These are phyloP conservation scores for Dictyostelium purpureum DNA, from an alignment of 78 protist genomes.

Conservation along the genomic window DNA sequence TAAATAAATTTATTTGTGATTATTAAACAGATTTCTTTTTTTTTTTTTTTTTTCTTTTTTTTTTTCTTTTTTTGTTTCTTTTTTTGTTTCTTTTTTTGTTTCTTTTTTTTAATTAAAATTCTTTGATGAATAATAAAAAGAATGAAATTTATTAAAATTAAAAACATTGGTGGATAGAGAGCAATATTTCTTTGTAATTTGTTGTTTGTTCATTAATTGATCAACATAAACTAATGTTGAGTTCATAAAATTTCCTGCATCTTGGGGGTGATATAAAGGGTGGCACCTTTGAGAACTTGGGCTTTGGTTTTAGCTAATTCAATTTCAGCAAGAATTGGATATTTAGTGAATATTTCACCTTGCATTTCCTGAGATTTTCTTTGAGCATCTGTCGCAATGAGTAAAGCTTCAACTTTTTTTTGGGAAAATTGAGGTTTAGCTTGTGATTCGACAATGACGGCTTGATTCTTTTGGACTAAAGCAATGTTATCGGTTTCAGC, in stretches of 20 bases:
- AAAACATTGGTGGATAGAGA: too few relatives aligned
- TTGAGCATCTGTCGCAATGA: slow-evolving; percentile 50
- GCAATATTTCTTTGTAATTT: too few relatives aligned
- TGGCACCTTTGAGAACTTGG: background rate
- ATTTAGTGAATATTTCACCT: slow-evolving; percentile 44
- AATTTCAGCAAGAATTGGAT: slow-evolving; percentile 11
- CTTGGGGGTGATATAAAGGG: slow-evolving; percentile 11
- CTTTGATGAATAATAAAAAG: too few relatives aligned
- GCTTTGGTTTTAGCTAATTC: slow-evolving; percentile 54
- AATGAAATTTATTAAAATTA: too few relatives aligned
- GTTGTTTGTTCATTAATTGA: background rate
- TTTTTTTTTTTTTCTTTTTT: too few relatives aligned
- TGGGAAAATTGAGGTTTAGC: slow-evolving; percentile 34
- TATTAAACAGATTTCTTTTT: too few relatives aligned
- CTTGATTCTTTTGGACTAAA: slow-evolving; percentile 26
- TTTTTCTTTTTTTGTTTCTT: too few relatives aligned
- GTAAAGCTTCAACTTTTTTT: slow-evolving; percentile 28
- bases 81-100: too few relatives aligned
- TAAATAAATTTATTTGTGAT: too few relatives aligned
- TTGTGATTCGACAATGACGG: slow-evolving; percentile 11
- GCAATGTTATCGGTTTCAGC: slow-evolving; percentile 74
- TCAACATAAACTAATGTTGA: slow-evolving; percentile 16
- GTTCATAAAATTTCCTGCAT: slow-evolving; percentile 47
- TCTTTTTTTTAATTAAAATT: too few relatives aligned
- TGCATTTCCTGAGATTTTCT: slow-evolving; percentile 27